These are phyloP conservation scores for Atalantia buxifolia DNA, from an alignment of 345 rosid genomes.

Conservation along the genomic window DNA sequence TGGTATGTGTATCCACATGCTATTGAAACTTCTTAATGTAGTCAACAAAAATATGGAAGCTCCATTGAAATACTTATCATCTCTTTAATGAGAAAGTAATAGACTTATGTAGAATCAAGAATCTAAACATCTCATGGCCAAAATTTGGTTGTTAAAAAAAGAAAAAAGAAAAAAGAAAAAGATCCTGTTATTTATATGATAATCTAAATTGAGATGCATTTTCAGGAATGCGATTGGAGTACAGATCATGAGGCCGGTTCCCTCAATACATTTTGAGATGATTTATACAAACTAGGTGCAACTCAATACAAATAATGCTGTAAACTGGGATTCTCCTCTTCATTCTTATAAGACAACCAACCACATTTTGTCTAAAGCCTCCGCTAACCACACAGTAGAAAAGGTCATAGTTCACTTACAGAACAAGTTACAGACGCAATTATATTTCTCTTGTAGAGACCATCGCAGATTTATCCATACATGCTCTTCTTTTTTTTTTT, in stretches of 20 bases:
- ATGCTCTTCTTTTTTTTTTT: neutral
- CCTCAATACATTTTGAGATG: neutral
- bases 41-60: neutral
- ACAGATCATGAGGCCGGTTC: neutral
- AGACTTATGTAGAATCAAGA: neutral
- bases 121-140: neutral
- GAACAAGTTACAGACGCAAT: neutral
- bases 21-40: neutral
- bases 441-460: neutral
- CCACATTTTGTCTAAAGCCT: neutral
- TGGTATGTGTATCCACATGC: constrained; percentile 2
- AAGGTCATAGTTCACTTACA: neutral
- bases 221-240: neutral
- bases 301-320: neutral
- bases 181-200: neutral
- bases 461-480: neutral
- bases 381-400: neutral
- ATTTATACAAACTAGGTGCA: neutral
- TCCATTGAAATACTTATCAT: neutral
- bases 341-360: neutral
- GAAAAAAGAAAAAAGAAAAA: neutral
- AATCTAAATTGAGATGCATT: neutral
- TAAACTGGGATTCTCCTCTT: neutral
- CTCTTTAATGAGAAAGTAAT: neutral
- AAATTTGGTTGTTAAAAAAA: neutral